These are phyloP conservation scores for Ustilago tritici DNA, from an alignment of 1,284 basidiomycete genomes.

Conservation along the genomic window DNA sequence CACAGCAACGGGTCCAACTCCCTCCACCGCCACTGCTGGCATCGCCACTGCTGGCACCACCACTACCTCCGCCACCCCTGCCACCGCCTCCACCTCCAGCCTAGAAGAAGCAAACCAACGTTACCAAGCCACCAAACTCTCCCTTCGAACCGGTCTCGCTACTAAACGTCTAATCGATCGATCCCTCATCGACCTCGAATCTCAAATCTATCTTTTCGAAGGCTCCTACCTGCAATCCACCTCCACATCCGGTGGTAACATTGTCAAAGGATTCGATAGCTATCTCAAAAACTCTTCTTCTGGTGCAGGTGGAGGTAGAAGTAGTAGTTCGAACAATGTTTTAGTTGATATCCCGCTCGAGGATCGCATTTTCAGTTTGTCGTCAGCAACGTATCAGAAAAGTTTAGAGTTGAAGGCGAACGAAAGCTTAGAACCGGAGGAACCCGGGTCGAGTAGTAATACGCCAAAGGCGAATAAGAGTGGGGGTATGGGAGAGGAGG, in stretches of 20 bases:
- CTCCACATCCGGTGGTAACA: slow-evolving; percentile 65
- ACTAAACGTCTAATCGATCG: slow-evolving; percentile 64
- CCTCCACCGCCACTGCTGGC: slow-evolving; percentile 1
- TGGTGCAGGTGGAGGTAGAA: not conserved
- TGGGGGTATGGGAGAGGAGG: not conserved
- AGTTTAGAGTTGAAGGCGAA: slow-evolving; percentile 63
- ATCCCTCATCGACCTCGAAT: slow-evolving; percentile 65
- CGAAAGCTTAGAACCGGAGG: slow-evolving; percentile 35
- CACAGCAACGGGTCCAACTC: slow-evolving; percentile 22
- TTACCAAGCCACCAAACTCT: slow-evolving; percentile 54
- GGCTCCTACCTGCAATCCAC: slow-evolving; percentile 66
- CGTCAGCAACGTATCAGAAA: slow-evolving; percentile 61
- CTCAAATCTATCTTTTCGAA: slow-evolving; percentile 68
- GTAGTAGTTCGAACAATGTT: slow-evolving; percentile 11
- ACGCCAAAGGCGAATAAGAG: slow-evolving; percentile 25
- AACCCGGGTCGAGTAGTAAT: slow-evolving; percentile 21
- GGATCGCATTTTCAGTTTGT: slow-evolving; percentile 63
- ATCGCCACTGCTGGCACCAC: not conserved
- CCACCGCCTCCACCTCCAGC: slow-evolving; percentile 21
- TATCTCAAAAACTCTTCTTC: slow-evolving; percentile 59
- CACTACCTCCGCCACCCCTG: not conserved
- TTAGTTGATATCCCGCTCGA: slow-evolving; percentile 50
- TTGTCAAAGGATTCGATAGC: slow-evolving; percentile 67
- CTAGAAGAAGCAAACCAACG: slow-evolving; percentile 64
- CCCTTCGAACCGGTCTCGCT: slow-evolving; percentile 54